Base-by-base conservation (phyloP, 2,329 filamentous ascomycete genomes). In the Monilinia vaccinii-corymbosi region DNA sequence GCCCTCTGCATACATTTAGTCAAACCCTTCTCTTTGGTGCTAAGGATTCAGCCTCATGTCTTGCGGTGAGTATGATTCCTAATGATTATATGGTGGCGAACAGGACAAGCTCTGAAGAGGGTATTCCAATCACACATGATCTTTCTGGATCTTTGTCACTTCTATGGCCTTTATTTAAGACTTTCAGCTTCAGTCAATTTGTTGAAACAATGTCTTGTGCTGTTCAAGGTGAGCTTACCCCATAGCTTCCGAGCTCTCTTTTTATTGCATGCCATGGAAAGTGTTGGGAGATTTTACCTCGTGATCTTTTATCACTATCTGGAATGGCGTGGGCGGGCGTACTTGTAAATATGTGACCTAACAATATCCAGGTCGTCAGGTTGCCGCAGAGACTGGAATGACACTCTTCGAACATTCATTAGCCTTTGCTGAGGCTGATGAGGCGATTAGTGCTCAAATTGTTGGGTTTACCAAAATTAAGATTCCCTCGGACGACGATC, bases 371-470 rank as follows among this genome's bases (percentile, higher is more conserved):
- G 57, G 57, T 59, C 84, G 88, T 2, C 82, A 84, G 2, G 82
- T 90, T 0, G 83, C 88, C 64, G 87, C 89, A 0, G 94, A 97
- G 74, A 95, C 91, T 1, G 92, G 91, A 21, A 96, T 97, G 89
- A 96, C 92, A 0, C 82, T 97, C 2, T 96, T 97, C 69, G 94
- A 99, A 72, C 92, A 97, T 70, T 97, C 92, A 0, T 79, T 99
- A 10, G 93, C 93, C 2, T 99, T 97, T 75, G 91, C 93, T 13
- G 94, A 99, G 73, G 93, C 93, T 10, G 94, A 99, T 72, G 87
- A 89, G 34, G 88, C 92, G 64, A 86, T 97, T 49, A 86, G 86
- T 67, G 89, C 86, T 65, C 88, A 91, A 55, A 81, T 96, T 16
- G 87, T 48, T 73, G 69, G 68, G 10, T 66, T 58, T 18, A 67